Conservation (phyloP, 2,329 filamentous ascomycete species). For the Keithomyces neogunnii region DNA sequence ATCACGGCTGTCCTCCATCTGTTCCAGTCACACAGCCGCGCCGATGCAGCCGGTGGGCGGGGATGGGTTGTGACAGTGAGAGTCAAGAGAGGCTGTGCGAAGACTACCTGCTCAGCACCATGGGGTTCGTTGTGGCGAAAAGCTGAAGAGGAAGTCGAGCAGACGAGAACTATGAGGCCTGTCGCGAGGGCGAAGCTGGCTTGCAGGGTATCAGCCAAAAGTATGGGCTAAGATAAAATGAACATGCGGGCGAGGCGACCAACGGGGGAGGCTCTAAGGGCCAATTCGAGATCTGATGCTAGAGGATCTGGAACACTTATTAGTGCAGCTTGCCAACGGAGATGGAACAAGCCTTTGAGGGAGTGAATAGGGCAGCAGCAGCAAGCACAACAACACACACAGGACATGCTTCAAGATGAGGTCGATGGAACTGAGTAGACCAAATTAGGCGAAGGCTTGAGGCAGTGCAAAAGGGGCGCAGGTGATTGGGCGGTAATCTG, state of each 20-base stretch:
- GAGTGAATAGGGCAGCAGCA: background rate
- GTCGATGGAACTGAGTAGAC: background rate
- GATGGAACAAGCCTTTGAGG: background rate
- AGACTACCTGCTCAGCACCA: background rate
- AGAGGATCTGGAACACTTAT: background rate
- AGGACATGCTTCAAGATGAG: background rate
- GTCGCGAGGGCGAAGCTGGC: too few species aligned
- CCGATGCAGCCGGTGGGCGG: slow-evolving; percentile 7
- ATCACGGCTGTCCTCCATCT: slow-evolving; percentile 15
- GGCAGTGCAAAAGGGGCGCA: background rate
- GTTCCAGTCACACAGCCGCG: slow-evolving; percentile 10
- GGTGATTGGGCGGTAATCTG: background rate
- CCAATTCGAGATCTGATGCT: background rate
- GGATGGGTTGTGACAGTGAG: background rate
- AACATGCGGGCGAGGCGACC: background rate
- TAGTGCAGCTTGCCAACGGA: background rate
- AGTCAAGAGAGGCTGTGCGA: slow-evolving; percentile 6
- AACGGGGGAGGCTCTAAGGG: background rate
- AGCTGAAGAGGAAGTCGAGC: too few species aligned
- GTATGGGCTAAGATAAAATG: background rate
- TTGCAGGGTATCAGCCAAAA: background rate
- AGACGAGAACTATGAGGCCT: too few species aligned
- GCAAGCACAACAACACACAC: background rate
- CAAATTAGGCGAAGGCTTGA: background rate
- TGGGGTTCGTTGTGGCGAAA: background rate